Percentiles rank a stretch among this genome's conserved stretches.
Evolutionary conservation across 78 protist genomes (phyloP).

Genomic region (Pelomyxa schiedti): DNA sequence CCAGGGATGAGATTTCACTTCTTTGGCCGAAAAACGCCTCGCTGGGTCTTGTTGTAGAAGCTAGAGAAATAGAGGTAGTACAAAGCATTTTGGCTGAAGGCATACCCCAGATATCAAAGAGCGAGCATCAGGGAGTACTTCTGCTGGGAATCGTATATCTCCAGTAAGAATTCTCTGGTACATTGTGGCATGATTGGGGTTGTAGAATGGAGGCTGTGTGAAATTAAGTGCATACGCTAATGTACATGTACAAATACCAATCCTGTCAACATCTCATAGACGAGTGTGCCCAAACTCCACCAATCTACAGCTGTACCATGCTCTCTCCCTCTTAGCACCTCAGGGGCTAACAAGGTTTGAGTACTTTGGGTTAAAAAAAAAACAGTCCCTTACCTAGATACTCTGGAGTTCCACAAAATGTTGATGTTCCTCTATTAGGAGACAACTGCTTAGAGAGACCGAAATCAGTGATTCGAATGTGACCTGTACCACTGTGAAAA

Average conservation of each 20-base stretch:
- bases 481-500: slow-evolving; percentile 54
- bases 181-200: slow-evolving; percentile 38
- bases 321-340: slow-evolving; percentile 66
- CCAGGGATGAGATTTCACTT: slow-evolving; percentile 51
- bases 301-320: slow-evolving; percentile 86
- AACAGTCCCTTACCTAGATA: slow-evolving; percentile 58
- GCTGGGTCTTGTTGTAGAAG: background rate
- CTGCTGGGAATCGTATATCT: slow-evolving; percentile 47
- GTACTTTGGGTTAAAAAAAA: too few relatives aligned
- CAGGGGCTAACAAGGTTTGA: too few relatives aligned
- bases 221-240: too few relatives aligned
- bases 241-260: too few relatives aligned
- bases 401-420: slow-evolving; percentile 97
- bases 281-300: slow-evolving; percentile 85
- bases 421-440: slow-evolving; percentile 40
- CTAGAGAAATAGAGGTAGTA: background rate
- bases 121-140: too few relatives aligned
- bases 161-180: slow-evolving; percentile 60
- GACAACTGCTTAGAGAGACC: slow-evolving; percentile 85
- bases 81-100: slow-evolving; percentile 31
- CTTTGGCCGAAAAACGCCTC: slow-evolving; percentile 23
- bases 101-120: too few relatives aligned
- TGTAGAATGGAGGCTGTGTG: slow-evolving; percentile 52
- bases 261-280: slow-evolving; percentile 84
- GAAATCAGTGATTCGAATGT: slow-evolving; percentile 90